These are phyloP conservation scores for Xanthoconium purpureum DNA, from an alignment of 768 basidiomycete species.

Conservation along the genomic window DNA sequence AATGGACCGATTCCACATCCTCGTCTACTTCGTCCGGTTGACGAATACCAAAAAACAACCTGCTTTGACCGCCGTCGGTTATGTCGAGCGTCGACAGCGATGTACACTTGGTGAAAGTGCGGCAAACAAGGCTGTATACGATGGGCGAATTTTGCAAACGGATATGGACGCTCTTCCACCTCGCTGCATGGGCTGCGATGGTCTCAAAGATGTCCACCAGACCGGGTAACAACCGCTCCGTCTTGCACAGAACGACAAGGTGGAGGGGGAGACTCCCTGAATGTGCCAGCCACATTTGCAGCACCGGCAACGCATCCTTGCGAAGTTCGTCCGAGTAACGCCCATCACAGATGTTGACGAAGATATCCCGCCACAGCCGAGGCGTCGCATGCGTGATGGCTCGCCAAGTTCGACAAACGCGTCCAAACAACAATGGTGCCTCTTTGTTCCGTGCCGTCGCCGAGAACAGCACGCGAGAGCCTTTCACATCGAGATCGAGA, in stretches of 20 bases:
- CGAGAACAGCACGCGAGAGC: neutral
- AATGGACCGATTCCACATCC: slow-evolving; percentile 4
- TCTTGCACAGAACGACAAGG: slow-evolving; percentile 18
- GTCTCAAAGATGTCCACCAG: slow-evolving; percentile 18
- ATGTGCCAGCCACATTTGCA: slow-evolving; percentile 20
- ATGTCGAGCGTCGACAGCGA: slow-evolving; percentile 18
- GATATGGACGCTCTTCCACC: slow-evolving; percentile 23
- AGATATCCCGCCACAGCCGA: slow-evolving; percentile 24
- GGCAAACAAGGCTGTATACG: slow-evolving; percentile 11
- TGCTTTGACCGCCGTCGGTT: slow-evolving; percentile 18
- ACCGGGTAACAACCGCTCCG: slow-evolving; percentile 20
- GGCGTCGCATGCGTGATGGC: slow-evolving; percentile 25
- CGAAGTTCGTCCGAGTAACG: slow-evolving; percentile 19
- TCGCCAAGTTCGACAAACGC: slow-evolving; percentile 31
- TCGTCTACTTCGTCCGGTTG: neutral
- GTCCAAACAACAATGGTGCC: slow-evolving; percentile 29
- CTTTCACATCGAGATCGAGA: slow-evolving; percentile 9
- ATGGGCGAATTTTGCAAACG: slow-evolving; percentile 19
- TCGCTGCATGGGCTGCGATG: slow-evolving; percentile 10
- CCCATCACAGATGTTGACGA: slow-evolving; percentile 19
- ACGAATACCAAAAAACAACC: slow-evolving; percentile 1
- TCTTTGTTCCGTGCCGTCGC: neutral
- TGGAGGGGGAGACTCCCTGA: slow-evolving; percentile 23
- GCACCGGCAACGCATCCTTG: slow-evolving; percentile 16
- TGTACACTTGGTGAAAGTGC: slow-evolving; percentile 11